Percentiles rank a stretch among this genome's conserved stretches.
Conservation (phyloP, 768 basidiomycete genomes). For the Pisolithus orientalis region DNA sequence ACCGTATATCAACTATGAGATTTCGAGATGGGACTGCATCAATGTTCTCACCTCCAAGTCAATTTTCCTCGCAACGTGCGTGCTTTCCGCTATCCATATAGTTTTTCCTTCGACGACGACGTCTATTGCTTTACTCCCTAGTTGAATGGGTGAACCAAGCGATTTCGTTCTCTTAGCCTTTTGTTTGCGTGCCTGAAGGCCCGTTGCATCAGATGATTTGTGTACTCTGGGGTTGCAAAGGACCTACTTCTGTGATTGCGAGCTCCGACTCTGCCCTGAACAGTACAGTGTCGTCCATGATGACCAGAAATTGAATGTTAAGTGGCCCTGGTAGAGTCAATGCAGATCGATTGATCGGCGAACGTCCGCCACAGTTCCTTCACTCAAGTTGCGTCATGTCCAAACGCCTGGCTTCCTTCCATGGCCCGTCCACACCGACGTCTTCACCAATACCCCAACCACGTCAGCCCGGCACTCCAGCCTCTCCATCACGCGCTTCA, state of each 20-base stretch:
- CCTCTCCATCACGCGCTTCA: slow-evolving; percentile 34
- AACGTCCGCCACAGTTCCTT: no score
- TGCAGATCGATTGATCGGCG: slow-evolving; percentile 8
- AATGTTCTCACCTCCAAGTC: slow-evolving; percentile 59
- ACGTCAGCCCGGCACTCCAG: slow-evolving; percentile 33
- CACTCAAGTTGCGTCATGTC: slow-evolving; percentile 28
- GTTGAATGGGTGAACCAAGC: slow-evolving; percentile 73
- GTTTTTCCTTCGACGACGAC: slow-evolving; percentile 57
- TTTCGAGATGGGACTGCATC: background rate
- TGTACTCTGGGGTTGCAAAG: background rate
- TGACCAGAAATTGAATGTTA: background rate
- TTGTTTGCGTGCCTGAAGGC: slow-evolving; percentile 53
- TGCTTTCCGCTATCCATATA: slow-evolving; percentile 89
- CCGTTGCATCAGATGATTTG: background rate
- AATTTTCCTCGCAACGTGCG: slow-evolving; percentile 63
- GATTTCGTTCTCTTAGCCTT: slow-evolving; percentile 68
- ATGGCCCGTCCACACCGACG: slow-evolving; percentile 71
- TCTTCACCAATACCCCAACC: slow-evolving; percentile 53
- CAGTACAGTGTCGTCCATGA: slow-evolving; percentile 24
- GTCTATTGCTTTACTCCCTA: slow-evolving; percentile 69
- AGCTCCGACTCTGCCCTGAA: slow-evolving; percentile 28
- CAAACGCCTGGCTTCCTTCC: slow-evolving; percentile 67
- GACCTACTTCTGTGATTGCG: slow-evolving; percentile 22
- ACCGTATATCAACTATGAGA: slow-evolving; percentile 4
- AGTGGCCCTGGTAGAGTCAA: no score